Evolutionary conservation across 805 yeast genomes (phyloP), one percentile per base, ranked within the genome.

Genomic region (Blastobotrys muscicola): DNA sequence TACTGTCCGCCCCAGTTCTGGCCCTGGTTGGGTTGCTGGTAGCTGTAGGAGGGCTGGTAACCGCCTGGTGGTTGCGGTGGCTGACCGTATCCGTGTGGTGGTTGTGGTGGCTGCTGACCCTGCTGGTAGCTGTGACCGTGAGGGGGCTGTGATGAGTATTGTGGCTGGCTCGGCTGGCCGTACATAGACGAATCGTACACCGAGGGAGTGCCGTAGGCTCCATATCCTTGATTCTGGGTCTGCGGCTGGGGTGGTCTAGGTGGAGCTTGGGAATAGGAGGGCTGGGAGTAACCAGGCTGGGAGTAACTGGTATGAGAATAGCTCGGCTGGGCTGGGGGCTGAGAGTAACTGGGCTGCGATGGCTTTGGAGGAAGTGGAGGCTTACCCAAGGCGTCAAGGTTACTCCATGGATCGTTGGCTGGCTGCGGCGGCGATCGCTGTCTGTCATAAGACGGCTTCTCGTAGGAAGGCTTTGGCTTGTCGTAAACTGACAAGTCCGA

Each of bases 181-280:
- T 71, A 71, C 68, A 70, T 67, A 45, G 69, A 62, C 2, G 75
- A 72, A 49, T 68, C 67, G 51, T 71, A 71, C 2, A 68, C 64
- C 0, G 75, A 70, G 1, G 75, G 76, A 30, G 39, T 38, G 3
- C 43, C 38, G 37, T 47, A 52, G 6, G 49, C 45, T 6, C 47
- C 46, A 11, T 14, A 33, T 13, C 35, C 43, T 44, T 6, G 44
- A 30, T 16, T 13, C 13, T 46, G 43, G n/a, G 14, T 16, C 16
- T 37, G 45, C 8, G 33, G 44, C 34, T 47, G 49, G 29, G 48
- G 39, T 10, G 26, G 6, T 20, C 26, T 20, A 20, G 26, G 26
- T 4, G 33, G 45, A 20, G 46, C 39, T 10, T 46, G 52, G 15
- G 49, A 45, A 2, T 20, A 20, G 26, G 26, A 20, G 26, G 26